phyloP scores from a whole-genome alignment of 2,329 filamentous ascomycete species.

The Neocatenulostroma microsporum region DNA sequence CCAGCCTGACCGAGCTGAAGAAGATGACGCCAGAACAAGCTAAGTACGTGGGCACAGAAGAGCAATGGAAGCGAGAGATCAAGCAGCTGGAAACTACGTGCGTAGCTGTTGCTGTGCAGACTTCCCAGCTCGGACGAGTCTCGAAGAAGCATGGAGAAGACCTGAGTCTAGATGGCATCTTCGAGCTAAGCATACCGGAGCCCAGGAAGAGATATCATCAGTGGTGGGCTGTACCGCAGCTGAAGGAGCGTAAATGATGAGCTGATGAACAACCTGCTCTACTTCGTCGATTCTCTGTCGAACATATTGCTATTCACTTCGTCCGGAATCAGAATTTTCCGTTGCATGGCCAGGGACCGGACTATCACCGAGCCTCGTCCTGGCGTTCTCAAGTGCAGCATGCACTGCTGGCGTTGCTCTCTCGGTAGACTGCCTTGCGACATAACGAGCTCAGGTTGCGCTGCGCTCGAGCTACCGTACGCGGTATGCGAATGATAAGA shows the following conservation, averaged over 20 bases:
- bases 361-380: no score
- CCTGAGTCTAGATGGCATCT: slow-evolving; percentile 9
- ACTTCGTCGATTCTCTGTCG: background rate
- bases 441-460: no score
- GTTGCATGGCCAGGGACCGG: no score
- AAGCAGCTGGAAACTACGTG: slow-evolving; percentile 28
- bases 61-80: slow-evolving; percentile 28
- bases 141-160: slow-evolving; percentile 15
- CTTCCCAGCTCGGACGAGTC: slow-evolving; percentile 17
- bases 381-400: no score
- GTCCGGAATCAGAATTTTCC: no score
- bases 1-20: slow-evolving; percentile 31
- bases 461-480: no score
- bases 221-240: slow-evolving; percentile 41
- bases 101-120: slow-evolving; percentile 24
- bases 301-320: no score
- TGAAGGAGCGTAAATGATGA: slow-evolving; percentile 22
- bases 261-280: no score
- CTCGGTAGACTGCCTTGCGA: no score
- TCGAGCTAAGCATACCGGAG: slow-evolving; percentile 32
- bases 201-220: slow-evolving; percentile 35
- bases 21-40: slow-evolving; percentile 27
- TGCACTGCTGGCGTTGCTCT: no score
- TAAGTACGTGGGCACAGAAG: slow-evolving; percentile 31
- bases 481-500: no score